Base-by-base conservation (phyloP, 257 asterid genomes). In the Salvia splendens region DNA sequence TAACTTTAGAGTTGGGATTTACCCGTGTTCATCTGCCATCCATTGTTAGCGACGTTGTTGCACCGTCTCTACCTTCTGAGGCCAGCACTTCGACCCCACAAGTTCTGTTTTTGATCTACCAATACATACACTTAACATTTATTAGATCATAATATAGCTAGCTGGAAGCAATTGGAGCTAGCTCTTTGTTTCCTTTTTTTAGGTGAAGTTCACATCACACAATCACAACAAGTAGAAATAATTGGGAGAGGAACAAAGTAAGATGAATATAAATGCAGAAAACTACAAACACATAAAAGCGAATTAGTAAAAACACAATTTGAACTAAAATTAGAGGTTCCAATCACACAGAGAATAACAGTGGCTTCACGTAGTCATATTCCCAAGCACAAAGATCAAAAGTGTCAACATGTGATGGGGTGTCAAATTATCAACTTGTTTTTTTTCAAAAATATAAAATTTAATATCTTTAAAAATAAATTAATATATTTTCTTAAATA, bases 341-440 rank as follows among this genome's bases (percentile, higher is more conserved):
- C 79, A 79, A 71, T 14, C 73, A 58, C 57, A 63, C 80, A 67
- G 83, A 79, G 77, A 71, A 75, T 77, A 75, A 79, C 78, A 79
- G 78, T 79, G 73, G 71, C 64, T 67, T 74, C 77, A 61, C 75
- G 48, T 66, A 79, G 73, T 75, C 83, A 66, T 65, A 71, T 71
- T 69, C 70, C 69, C 57, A 71, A 71, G 80, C 71, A 75, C 80
- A 67, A 70, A 74, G 48, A 70, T 74, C 73, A 67, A 78, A 70
- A 66, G 76, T 62, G 65, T 41, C 49, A 35, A 61, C 80, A 79
- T 67, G 78, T 79, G 81, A 79, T 75, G 77, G 76, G 81, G 68
- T 75, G 64, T 61, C 71, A 58, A 42, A 35, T 46, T 58, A 73
- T 73, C 55, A 66, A 54, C 17, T 51, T 41, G 3, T 50, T 48